Base-by-base conservation (phyloP, 495 filamentous ascomycete species). In the Lasiosphaeriaceae sp. region DNA sequence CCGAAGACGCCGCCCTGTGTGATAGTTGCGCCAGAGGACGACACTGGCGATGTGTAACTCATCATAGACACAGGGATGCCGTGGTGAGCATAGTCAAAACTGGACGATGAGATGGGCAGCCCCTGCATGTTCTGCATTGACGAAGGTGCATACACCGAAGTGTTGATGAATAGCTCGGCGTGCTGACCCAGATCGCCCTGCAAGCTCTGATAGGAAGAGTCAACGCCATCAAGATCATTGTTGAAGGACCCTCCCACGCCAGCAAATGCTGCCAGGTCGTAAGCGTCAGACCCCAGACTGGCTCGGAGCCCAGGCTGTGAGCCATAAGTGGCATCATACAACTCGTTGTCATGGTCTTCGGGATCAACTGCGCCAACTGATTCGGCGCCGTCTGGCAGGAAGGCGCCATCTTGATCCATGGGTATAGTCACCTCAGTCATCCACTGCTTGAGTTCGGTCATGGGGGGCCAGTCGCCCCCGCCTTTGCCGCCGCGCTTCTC, bases 391-490 rank as follows among this genome's bases (percentile, higher is more conserved):
- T 70, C 69, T 14, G 34, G 56, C 11, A 24, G 26, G 47, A 63
- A 39, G 14, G 65, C 48, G 9, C 55, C 63, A 34, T 58, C 58
- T 39, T 72, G 55, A 49, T 76, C 69, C 47, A 71, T 67, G 35
- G 58, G 62, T 12, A 80, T 78, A 16, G 66, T 80, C 23, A 88
- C 80, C 70, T 92, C 84, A 35, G 78, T 73, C 83, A 96, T 90
- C 90, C 90, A 96, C 47, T 80, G 74, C 74, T 90, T 92, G 59
- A 95, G 75, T 54, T 85, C 81, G 23, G 83, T 78, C 88, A 96
- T 96, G 0, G 88, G 71, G 8, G 92, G 92, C 69, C 85, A 84
- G 49, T 91, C 86, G 2, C 91, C 91, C 16, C 90, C 90, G 0
- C 88, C 90, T 61, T 90, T 93, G 14, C 90, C 91, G 20, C 89